These are phyloP conservation scores for Mycena amicta DNA, from an alignment of 768 basidiomycete species.

Conservation along the genomic window DNA sequence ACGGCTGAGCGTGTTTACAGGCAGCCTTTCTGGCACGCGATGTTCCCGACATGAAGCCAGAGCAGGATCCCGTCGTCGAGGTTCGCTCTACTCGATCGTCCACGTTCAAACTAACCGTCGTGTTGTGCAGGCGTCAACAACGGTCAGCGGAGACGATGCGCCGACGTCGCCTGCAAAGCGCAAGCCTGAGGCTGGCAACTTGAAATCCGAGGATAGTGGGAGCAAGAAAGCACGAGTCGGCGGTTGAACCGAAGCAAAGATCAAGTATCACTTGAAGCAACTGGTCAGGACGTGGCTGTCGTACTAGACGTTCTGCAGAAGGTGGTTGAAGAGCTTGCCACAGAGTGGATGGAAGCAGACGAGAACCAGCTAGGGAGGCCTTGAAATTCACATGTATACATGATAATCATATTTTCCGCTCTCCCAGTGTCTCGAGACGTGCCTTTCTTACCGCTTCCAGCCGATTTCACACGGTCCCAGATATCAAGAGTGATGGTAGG, in stretches of 20 bases:
- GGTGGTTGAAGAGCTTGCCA: constrained; percentile 63
- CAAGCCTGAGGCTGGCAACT: no score
- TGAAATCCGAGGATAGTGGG: no score
- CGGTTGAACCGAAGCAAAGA: constrained; percentile 96
- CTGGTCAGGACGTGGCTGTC: constrained; percentile 49
- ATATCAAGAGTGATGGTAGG: constrained; percentile 54
- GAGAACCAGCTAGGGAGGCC: constrained; percentile 49
- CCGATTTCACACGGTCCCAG: constrained; percentile 68
- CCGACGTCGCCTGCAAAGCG: no score
- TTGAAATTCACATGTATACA: background rate
- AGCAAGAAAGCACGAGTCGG: no score
- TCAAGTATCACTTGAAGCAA: constrained; percentile 91
- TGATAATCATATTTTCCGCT: background rate
- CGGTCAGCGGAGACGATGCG: no score
- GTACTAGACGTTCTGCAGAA: constrained; percentile 53
- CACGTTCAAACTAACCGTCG: no score
- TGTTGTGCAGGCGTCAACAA: no score
- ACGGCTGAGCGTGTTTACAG: no score
- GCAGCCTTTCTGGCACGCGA: no score
- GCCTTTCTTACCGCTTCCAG: constrained; percentile 52
- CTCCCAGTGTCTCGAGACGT: constrained; percentile 19
- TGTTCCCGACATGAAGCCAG: no score
- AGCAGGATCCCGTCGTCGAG: no score
- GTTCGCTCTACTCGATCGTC: no score
- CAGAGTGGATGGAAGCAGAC: constrained; percentile 69